Percentiles rank a stretch among this genome's conserved stretches.
phyloP scores from a whole-genome alignment of 2,329 filamentous ascomycete species.

The Akanthomyces lecanii region DNA sequence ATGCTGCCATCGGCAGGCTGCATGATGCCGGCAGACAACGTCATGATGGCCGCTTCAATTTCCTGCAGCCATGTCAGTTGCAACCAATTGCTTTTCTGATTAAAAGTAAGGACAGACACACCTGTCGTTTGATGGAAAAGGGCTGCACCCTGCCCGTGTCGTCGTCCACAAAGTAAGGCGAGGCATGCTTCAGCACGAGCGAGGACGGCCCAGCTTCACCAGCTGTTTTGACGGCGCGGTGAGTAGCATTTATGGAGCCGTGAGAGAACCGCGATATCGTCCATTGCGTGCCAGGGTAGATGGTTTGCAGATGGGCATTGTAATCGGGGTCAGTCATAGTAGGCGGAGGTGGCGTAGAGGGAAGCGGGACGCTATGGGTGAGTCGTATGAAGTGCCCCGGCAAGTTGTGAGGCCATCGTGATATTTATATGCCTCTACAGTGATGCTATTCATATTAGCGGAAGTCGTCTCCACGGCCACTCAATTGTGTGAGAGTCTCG shows the following conservation, averaged over 20 bases:
- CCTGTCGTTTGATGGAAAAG: constrained; percentile 13
- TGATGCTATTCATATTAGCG: neutral
- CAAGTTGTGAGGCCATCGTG: neutral
- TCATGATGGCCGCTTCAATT: constrained; percentile 3
- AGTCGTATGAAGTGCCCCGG: neutral
- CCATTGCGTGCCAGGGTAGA: constrained; percentile 5
- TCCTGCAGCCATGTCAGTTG: neutral
- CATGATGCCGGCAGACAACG: neutral
- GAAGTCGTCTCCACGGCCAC: neutral
- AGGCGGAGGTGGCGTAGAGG: neutral
- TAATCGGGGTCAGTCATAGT: constrained; percentile 7
- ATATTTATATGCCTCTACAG: neutral
- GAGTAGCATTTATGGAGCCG: constrained; percentile 16
- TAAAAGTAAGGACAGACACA: neutral
- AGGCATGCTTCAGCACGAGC: constrained; percentile 11
- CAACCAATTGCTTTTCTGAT: neutral
- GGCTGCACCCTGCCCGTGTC: constrained; percentile 4
- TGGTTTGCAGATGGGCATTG: neutral
- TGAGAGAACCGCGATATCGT: neutral
- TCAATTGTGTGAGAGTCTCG: neutral
- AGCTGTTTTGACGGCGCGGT: constrained; percentile 1
- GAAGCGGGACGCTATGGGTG: neutral
- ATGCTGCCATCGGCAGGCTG: neutral
- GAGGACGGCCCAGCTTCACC: constrained; percentile 5
- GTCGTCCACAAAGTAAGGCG: constrained; percentile 15